Conservation (phyloP, 192 early-diverging fungal genomes). For the Polychytrium aggregatum region DNA sequence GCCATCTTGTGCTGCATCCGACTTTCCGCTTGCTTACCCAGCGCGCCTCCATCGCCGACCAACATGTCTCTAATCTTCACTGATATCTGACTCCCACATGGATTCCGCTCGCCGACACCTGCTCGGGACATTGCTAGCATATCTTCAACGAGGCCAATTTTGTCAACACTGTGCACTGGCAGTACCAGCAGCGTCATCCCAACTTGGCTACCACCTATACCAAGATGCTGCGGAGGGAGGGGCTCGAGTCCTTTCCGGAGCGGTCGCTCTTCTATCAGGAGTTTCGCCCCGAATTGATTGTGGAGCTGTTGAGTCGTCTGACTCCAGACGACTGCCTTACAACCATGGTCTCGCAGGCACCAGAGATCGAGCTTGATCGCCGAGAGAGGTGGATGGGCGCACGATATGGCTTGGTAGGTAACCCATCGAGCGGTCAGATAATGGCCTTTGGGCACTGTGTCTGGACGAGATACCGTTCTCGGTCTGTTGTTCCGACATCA, state of each 20-base stretch:
- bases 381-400: slow-evolving; percentile 34
- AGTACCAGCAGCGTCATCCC: slow-evolving; percentile 23
- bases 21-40: too few relatives aligned
- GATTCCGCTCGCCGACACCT: not conserved
- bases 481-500: too few relatives aligned
- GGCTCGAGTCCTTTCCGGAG: slow-evolving; percentile 20
- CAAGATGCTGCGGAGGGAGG: slow-evolving; percentile 18
- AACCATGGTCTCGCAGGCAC: slow-evolving; percentile 12
- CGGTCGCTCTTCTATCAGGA: slow-evolving; percentile 10
- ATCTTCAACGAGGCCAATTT: slow-evolving; percentile 22
- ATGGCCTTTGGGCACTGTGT: too few relatives aligned
- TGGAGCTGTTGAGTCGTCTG: slow-evolving; percentile 7
- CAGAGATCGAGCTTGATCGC: slow-evolving; percentile 3
- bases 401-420: slow-evolving; percentile 10
- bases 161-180: slow-evolving; percentile 16
- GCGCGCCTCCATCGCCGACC: too few relatives aligned
- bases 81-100: not conserved
- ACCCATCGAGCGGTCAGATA: too few relatives aligned
- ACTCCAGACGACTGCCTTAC: slow-evolving; percentile 7
- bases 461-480: too few relatives aligned
- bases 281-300: slow-evolving; percentile 8
- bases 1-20: too few relatives aligned
- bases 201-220: slow-evolving; percentile 10
- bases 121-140: slow-evolving; percentile 3
- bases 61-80: too few relatives aligned